Conservation (phyloP, 2,329 filamentous ascomycete genomes). For the Fusarium sp. region DNA sequence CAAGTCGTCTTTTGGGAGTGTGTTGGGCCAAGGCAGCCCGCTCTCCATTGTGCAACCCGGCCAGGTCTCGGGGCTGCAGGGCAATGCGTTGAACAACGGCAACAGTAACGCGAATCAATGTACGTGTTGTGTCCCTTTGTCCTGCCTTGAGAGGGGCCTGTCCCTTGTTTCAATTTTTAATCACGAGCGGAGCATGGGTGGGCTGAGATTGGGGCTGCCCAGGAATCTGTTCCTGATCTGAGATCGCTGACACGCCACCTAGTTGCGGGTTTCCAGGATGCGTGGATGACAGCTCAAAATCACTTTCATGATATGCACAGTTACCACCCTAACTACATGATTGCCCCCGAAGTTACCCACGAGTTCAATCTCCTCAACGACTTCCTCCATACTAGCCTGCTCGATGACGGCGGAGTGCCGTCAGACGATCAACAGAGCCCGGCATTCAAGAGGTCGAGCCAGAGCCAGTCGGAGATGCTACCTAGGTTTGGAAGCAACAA, state of each 20-base stretch:
- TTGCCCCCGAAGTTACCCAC: constrained; percentile 90
- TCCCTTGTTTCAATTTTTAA: constrained; percentile 46
- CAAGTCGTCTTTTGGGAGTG: constrained; percentile 62
- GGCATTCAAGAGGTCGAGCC: constrained; percentile 59
- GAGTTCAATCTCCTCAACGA: constrained; percentile 98
- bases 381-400: constrained; percentile 90
- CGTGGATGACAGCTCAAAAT: constrained; percentile 84
- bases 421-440: constrained; percentile 74
- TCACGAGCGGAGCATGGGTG: constrained; percentile 47
- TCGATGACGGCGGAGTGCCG: constrained; percentile 84
- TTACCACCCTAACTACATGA: constrained; percentile 95
- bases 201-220: constrained; percentile 40
- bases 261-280: constrained; percentile 87
- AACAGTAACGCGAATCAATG: constrained; percentile 79
- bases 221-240: constrained; percentile 42
- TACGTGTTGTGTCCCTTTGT: constrained; percentile 66
- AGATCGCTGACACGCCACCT: constrained; percentile 51
- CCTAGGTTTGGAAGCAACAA: constrained; percentile 64
- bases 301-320: constrained; percentile 90
- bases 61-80: constrained; percentile 76
- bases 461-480: constrained; percentile 64
- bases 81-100: constrained; percentile 67
- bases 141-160: constrained; percentile 39
- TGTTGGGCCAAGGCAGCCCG: constrained; percentile 66
- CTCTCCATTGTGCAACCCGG: constrained; percentile 81